A percentile compares a stretch with the other conserved stretches of the same genome.
Evolutionary conservation across 2,329 filamentous ascomycete genomes (phyloP).

Genomic region (Ampelomyces quisqualis): DNA sequence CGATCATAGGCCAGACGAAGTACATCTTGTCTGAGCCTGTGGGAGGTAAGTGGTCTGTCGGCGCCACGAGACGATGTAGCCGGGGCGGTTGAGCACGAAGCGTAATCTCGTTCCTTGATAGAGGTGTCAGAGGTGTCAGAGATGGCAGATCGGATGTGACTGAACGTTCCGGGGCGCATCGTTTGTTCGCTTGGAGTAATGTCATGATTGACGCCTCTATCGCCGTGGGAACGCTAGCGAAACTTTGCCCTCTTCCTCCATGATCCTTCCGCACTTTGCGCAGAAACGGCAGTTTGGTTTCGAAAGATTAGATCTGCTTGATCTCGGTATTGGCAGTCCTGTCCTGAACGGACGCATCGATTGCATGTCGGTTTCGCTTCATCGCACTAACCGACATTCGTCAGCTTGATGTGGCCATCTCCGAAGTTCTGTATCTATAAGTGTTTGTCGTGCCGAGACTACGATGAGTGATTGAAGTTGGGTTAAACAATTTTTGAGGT

Average conservation of each 20-base stretch:
- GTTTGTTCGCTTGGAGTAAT: slow-evolving; percentile 13
- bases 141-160: too few relatives aligned
- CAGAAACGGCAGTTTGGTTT: slow-evolving; percentile 38
- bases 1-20: slow-evolving; percentile 32
- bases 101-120: too few relatives aligned
- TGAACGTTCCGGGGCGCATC: too few relatives aligned
- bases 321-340: slow-evolving; percentile 39
- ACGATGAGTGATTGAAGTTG: not conserved
- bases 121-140: too few relatives aligned
- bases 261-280: slow-evolving; percentile 37
- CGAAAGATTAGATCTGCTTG: slow-evolving; percentile 37
- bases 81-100: slow-evolving; percentile 7
- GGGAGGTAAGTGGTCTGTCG: slow-evolving; percentile 11
- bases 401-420: slow-evolving; percentile 2
- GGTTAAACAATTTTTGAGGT: not conserved
- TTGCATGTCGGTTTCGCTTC: slow-evolving; percentile 34
- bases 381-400: slow-evolving; percentile 27
- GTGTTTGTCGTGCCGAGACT: too few relatives aligned
- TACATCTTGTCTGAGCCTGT: slow-evolving; percentile 18
- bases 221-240: slow-evolving; percentile 19
- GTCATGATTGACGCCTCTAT: slow-evolving; percentile 11
- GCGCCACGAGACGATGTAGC: slow-evolving; percentile 7
- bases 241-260: slow-evolving; percentile 39
- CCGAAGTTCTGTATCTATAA: slow-evolving; percentile 2
- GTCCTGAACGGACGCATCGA: slow-evolving; percentile 30